A percentile compares a stretch with the other conserved stretches of the same genome.
Evolutionary conservation across 148 eudicot species (phyloP).

Genomic region (Rhododendron mucronatum): DNA sequence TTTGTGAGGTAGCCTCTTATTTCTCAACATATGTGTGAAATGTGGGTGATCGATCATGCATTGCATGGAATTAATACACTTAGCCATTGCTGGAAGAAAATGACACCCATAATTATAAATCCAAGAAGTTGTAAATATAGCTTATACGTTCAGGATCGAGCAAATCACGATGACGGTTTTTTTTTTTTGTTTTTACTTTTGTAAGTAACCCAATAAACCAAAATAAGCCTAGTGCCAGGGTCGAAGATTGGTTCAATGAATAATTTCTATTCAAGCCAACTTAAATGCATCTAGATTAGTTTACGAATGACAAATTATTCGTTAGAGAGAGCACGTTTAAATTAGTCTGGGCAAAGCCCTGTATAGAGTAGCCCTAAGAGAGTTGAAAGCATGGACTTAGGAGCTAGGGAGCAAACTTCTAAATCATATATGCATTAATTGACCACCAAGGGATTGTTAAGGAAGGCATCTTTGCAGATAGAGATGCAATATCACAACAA

Average conservation of each 20-base stretch:
- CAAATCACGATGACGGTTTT: neutral
- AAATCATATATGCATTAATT: no score
- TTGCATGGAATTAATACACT: conserved; percentile 14
- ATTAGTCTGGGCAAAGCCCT: no score
- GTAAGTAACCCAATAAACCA: neutral
- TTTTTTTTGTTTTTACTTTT: no score
- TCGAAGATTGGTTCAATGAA: neutral
- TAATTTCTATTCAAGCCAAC: neutral
- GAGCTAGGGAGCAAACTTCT: no score
- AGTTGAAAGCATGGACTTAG: no score
- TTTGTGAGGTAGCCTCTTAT: conserved; percentile 13
- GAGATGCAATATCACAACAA: neutral
- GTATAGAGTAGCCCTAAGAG: no score
- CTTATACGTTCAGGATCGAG: neutral
- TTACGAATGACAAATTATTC: no score
- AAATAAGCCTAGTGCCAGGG: neutral
- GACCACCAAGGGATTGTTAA: neutral
- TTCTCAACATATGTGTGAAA: conserved; percentile 7
- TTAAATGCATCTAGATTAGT: no score
- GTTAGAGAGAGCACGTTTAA: no score
- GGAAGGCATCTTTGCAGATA: neutral
- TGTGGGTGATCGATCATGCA: neutral
- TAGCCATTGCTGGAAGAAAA: conserved; percentile 10
- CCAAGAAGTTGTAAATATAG: neutral
- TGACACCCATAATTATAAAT: conserved; percentile 14